Conservation (phyloP, 2,329 filamentous ascomycete species). For the Monilinia fructigena region DNA sequence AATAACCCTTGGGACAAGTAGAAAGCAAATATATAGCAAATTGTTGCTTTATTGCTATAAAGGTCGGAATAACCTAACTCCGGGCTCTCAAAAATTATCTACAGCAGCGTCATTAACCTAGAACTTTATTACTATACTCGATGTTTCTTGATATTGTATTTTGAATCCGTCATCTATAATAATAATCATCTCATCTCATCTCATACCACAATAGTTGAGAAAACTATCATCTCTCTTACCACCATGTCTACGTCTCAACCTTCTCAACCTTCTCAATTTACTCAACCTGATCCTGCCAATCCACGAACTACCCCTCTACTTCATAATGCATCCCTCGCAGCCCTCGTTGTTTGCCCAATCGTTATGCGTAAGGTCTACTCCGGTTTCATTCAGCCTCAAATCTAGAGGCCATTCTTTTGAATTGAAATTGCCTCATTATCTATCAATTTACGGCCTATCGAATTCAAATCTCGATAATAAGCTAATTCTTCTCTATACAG, state of each 20-base stretch:
- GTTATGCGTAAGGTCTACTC: conserved; percentile 42
- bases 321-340: conserved; percentile 43
- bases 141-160: neutral
- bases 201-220: too few relatives aligned
- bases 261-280: conserved; percentile 1
- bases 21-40: neutral
- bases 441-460: neutral
- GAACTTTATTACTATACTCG: too few relatives aligned
- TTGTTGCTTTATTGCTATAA: neutral
- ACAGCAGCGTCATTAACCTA: neutral
- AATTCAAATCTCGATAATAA: neutral
- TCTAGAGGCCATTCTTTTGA: neutral
- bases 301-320: conserved; percentile 26
- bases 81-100: conserved; percentile 5
- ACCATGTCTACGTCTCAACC: too few relatives aligned
- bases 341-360: conserved; percentile 53
- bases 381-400: neutral
- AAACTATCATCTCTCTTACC: too few relatives aligned
- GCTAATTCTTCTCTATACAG: conserved; percentile 16
- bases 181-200: too few relatives aligned
- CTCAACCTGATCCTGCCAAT: conserved; percentile 8
- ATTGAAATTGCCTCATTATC: too few relatives aligned
- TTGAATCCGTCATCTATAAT: neutral
- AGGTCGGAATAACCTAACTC: conserved; percentile 10
- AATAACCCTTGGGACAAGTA: neutral